Evolutionary conservation across 2,329 filamentous ascomycete species (phyloP).

Genomic region (Mycocentrospora acerina): DNA sequence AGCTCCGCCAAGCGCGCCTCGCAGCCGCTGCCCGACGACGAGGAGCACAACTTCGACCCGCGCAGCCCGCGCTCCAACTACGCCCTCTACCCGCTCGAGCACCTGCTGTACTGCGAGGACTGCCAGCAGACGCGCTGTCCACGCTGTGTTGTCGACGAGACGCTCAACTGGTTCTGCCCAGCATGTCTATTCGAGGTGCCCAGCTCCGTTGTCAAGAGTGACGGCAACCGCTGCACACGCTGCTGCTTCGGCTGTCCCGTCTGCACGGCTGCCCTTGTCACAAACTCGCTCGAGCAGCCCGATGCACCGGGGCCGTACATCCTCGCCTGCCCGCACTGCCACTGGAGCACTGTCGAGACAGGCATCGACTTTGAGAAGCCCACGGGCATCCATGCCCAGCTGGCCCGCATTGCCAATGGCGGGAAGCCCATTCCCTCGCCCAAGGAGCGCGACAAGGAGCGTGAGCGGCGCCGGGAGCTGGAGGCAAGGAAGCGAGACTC

Average conservation of each 20-base stretch:
- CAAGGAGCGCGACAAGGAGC: constrained; percentile 44
- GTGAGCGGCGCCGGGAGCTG: constrained; percentile 38
- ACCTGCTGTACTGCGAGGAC: constrained; percentile 95
- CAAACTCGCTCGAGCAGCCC: constrained; percentile 66
- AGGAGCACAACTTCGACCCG: constrained; percentile 83
- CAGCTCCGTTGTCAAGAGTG: constrained; percentile 85
- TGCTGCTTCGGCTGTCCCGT: constrained; percentile 95
- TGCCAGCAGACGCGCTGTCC: constrained; percentile 95
- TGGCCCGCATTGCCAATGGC: constrained; percentile 65
- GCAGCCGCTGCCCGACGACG: constrained; percentile 57
- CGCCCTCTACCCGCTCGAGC: constrained; percentile 88
- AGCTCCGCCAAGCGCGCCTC: constrained; percentile 35
- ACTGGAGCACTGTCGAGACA: constrained; percentile 88
- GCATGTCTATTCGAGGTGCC: constrained; percentile 95
- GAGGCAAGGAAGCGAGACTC: constrained; percentile 22
- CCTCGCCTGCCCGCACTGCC: constrained; percentile 85
- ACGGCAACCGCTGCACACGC: constrained; percentile 91
- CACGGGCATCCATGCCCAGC: constrained; percentile 80
- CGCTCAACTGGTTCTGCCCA: constrained; percentile 92
- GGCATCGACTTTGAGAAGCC: constrained; percentile 87
- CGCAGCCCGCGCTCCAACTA: constrained; percentile 82
- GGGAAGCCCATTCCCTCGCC: constrained; percentile 43
- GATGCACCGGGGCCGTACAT: constrained; percentile 63
- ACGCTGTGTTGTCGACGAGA: constrained; percentile 88
- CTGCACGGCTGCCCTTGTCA: constrained; percentile 77